Percentiles rank a stretch among this genome's conserved stretches.
phyloP scores from a whole-genome alignment of 352 stramenopile genomes.

The Phytopythium helicoides region DNA sequence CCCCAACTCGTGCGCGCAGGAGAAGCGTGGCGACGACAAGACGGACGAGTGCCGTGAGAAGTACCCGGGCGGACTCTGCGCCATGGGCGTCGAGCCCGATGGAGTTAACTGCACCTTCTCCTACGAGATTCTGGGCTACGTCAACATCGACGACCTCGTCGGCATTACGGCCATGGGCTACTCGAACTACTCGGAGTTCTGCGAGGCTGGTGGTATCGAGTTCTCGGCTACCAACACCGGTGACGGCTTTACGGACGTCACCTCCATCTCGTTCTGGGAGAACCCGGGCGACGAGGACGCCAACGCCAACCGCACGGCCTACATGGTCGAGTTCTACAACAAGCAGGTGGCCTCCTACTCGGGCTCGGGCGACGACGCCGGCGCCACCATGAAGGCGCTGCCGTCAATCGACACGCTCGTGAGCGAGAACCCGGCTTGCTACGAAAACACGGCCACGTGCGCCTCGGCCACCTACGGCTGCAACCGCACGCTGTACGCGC shows the following conservation, averaged over 20 bases:
- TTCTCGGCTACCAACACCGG: constrained; percentile 45
- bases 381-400: constrained; percentile 44
- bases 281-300: constrained; percentile 37
- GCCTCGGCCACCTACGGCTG: constrained; percentile 42
- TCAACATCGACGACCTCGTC: constrained; percentile 60
- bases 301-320: constrained; percentile 37
- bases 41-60: constrained; percentile 32
- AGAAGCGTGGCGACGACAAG: constrained; percentile 43
- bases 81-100: constrained; percentile 37
- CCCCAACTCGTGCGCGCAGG: constrained; percentile 49
- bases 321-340: constrained; percentile 65
- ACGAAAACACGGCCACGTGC: constrained; percentile 58
- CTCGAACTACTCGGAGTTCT: constrained; percentile 45
- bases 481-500: constrained; percentile 51
- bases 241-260: constrained; percentile 33
- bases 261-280: constrained; percentile 59
- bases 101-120: constrained; percentile 49
- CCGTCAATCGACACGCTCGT: constrained; percentile 37
- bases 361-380: constrained; percentile 22
- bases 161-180: constrained; percentile 52
- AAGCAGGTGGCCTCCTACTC: constrained; percentile 20
- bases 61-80: constrained; percentile 41
- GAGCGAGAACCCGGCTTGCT: constrained; percentile 59
- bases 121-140: constrained; percentile 59
- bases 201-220: constrained; percentile 39